Evolutionary conservation across 2,329 filamentous ascomycete genomes (phyloP).

Genomic region (Cercospora sesami): DNA sequence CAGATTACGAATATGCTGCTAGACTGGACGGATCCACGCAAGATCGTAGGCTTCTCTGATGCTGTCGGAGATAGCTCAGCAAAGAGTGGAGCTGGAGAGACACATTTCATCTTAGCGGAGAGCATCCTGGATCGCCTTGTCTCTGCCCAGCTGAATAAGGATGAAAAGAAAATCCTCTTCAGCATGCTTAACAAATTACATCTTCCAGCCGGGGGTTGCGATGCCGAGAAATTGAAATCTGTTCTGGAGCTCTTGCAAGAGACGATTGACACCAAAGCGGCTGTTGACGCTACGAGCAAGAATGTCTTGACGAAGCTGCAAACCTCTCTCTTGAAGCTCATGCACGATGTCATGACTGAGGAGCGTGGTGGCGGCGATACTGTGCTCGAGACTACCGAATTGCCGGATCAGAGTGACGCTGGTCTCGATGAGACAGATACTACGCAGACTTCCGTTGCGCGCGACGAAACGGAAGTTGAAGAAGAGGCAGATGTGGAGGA

Average conservation of each 20-base stretch:
- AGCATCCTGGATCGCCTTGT: conserved; percentile 75
- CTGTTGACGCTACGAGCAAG: conserved; percentile 54
- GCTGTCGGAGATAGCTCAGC: conserved; percentile 24
- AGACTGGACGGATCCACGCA: conserved; percentile 93
- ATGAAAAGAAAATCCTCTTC: conserved; percentile 81
- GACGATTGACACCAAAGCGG: conserved; percentile 52
- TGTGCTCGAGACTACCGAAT: conserved; percentile 32
- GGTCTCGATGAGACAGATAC: conserved; percentile 20
- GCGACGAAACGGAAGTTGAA: conserved; percentile 18
- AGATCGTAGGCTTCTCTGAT: conserved; percentile 53
- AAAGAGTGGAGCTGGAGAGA: conserved; percentile 38
- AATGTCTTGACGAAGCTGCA: conserved; percentile 58
- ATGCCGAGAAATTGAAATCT: conserved; percentile 37
- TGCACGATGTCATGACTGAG: conserved; percentile 45
- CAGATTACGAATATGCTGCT: conserved; percentile 79
- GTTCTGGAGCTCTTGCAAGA: conserved; percentile 51
- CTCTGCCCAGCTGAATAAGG: conserved; percentile 63
- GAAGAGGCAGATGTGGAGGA: conserved; percentile 27
- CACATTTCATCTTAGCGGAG: conserved; percentile 75
- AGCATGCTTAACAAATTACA: conserved; percentile 80
- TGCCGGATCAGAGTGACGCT: conserved; percentile 18
- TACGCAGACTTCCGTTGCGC: conserved; percentile 11
- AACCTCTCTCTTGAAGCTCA: conserved; percentile 53
- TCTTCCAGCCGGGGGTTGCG: conserved; percentile 58
- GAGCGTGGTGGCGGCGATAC: conserved; percentile 39